Percentiles rank a stretch among this genome's conserved stretches.
Evolutionary conservation across 78 protist species (phyloP).

Genomic region (Monocercomonoides exilis): DNA sequence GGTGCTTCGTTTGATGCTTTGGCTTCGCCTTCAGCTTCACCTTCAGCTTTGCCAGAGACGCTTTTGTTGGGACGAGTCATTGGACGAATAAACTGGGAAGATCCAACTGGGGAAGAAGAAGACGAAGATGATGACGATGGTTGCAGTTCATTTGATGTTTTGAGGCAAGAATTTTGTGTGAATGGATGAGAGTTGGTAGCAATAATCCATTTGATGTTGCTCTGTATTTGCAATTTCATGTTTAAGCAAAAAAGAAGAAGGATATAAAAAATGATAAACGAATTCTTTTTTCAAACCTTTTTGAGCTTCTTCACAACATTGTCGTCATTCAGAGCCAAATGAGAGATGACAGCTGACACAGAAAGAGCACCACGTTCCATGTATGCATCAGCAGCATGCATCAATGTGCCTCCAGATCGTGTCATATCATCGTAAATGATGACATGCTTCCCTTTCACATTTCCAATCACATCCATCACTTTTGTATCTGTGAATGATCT

Average conservation of each 20-base stretch:
- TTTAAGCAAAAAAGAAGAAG: not conserved
- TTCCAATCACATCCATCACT: constrained; percentile 23
- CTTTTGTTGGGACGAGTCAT: too few species aligned
- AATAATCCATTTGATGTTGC: not conserved
- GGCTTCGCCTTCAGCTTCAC: too few species aligned
- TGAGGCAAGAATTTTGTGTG: not conserved
- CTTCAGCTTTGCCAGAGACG: too few species aligned
- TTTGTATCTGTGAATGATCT: not conserved
- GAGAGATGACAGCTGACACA: constrained; percentile 14
- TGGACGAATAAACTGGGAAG: too few species aligned
- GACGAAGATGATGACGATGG: too few species aligned
- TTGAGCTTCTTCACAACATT: not conserved
- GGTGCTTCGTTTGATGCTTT: too few species aligned
- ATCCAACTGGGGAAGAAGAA: too few species aligned
- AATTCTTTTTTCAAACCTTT: too few species aligned
- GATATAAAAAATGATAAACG: not conserved
- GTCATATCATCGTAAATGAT: constrained; percentile 41
- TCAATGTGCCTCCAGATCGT: constrained; percentile 25
- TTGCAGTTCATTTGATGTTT: not conserved
- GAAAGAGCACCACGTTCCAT: not conserved
- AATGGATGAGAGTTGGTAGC: constrained; percentile 31
- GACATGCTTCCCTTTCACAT: constrained; percentile 24
- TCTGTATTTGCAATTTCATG: not conserved
- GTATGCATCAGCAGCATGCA: constrained; percentile 26
- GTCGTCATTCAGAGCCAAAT: constrained; percentile 9